phyloP scores from a whole-genome alignment of 2,329 filamentous ascomycete genomes.

The Waltergamsia citrina region DNA sequence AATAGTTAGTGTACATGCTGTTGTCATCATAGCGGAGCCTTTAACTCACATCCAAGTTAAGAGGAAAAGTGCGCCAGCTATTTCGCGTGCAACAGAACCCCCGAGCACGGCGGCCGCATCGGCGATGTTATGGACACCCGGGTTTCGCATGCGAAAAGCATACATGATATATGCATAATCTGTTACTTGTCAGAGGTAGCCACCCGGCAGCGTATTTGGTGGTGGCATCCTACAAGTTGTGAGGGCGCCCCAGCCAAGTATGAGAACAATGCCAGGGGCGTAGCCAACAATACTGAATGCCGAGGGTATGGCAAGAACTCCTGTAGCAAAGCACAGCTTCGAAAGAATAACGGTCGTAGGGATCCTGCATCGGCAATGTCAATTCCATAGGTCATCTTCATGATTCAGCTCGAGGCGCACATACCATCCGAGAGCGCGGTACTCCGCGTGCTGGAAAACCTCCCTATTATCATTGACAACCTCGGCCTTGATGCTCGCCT shows the following conservation, averaged over 20 bases:
- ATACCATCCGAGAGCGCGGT: slow-evolving; percentile 12
- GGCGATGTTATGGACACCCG: slow-evolving; percentile 14
- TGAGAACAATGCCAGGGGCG: slow-evolving; percentile 9
- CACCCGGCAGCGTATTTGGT: too few species aligned
- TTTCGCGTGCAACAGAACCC: slow-evolving; percentile 11
- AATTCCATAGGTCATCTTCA: neutral
- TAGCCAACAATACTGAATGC: slow-evolving; percentile 13
- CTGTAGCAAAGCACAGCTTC: slow-evolving; percentile 15
- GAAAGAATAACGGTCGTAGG: slow-evolving; percentile 12
- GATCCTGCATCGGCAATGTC: slow-evolving; percentile 7
- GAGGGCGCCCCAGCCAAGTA: slow-evolving; percentile 11
- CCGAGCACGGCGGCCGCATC: slow-evolving; percentile 13
- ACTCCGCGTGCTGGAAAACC: slow-evolving; percentile 11
- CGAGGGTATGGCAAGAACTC: slow-evolving; percentile 15
- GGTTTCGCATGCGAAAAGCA: slow-evolving; percentile 12
- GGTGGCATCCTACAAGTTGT: slow-evolving; percentile 10
- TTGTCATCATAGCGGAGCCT: too few species aligned
- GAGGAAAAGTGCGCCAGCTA: slow-evolving; percentile 12
- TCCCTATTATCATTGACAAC: slow-evolving; percentile 9
- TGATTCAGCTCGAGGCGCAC: neutral
- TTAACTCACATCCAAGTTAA: slow-evolving; percentile 12
- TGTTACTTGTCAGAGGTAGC: too few species aligned
- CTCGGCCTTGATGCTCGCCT: too few species aligned
- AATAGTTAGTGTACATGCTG: too few species aligned
- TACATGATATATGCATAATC: slow-evolving; percentile 17